Evolutionary conservation across 148 eudicot genomes (phyloP), one percentile per base, ranked within the genome.

Genomic region (Spergularia marina): DNA sequence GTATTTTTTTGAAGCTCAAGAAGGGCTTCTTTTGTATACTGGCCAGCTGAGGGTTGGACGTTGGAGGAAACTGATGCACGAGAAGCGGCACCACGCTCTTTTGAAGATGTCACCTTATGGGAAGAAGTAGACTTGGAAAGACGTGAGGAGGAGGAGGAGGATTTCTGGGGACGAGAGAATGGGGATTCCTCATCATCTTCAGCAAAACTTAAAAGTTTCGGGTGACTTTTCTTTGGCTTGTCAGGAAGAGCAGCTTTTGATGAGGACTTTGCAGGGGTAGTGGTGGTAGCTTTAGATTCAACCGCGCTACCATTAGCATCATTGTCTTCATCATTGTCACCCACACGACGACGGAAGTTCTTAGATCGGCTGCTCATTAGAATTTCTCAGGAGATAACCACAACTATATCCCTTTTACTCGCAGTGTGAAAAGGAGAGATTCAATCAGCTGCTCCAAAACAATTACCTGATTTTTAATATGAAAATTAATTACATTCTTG

Each of bases 1-100:
- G 97, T 88, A 72, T 89, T 95, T 74, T 92, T 90, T 64, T 91
- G 98, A 44, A 92, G 91, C 76, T 95, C 97, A 16, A 81, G 86
- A 5, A 92, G 86, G 3, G 92, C 96, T 80, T 95, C 98, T 71
- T 87, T 86, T 10, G 98, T 90, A 78, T 95, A 95, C 14, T 80
- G 76, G 11, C 98, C 98, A 10, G 94, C 90, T 74, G 86, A 89
- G 34, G 96, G 97, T 36, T 86, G 93, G n/a, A 90, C 89, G 62
- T 90, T 89, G 44, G 96, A 89, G 23, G 79, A 79, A 54, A 88
- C 53, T 9, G 73, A 59, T 21, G 85, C 12, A 53, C 78, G 49
- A 5, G 83, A 65, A 12, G 80, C 72, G 2, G 82, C 72, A 57
- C 51, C 58, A 23, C 97, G 92, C 53, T 89, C 92, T 76, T 86